Base-by-base conservation (phyloP, 1,139 yeast species). In the Blastobotrys serpentis region DNA sequence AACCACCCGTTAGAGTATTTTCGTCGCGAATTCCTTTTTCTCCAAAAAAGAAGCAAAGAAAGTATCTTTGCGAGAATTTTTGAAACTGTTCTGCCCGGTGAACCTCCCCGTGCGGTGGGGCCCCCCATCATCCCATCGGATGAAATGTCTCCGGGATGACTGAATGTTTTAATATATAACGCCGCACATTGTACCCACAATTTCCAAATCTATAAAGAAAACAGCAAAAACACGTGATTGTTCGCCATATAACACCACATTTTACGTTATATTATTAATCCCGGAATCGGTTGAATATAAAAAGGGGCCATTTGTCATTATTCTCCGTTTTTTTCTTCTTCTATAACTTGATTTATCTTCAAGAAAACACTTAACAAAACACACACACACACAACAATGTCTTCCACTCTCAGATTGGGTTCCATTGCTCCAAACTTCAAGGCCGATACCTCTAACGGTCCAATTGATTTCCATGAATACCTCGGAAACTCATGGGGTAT, bases 391-490 rank as follows among this genome's bases (percentile, higher is more conserved):
- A 33, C 19, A 14, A 29, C 26, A 23, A 30, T 22, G 42, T 22
- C 62, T 47, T 39, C 60, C 44, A 52, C 68, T 42, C 69, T 63
- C 49, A 71, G 69, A 56, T 68, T 84, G 57, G 90, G 90, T 37
- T 78, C 88, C 47, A 79, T 73, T 54, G 95, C 94, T 48, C 95
- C 95, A 64, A 81, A 86, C 69, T 86, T 86, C 74, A 68, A 75
- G 59, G 80, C 88, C 52, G 83, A 82, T 49, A 78, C 94, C 55
- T 81, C 94, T 43, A 75, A 76, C 58, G 95, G 95, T 46, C 78
- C 79, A 54, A 79, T 86, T 61, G 79, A 77, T 60, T 86, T 86
- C 77, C 86, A 86, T 71, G 82, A 84, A 57, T 86, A 73, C 73
- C 75, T 83, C 53, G 89, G 87, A 42, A 80, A 81, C 68, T 71